These are phyloP conservation scores for Arthrobotrys sinensis DNA, from an alignment of 2,329 filamentous ascomycete genomes.

Conservation along the genomic window DNA sequence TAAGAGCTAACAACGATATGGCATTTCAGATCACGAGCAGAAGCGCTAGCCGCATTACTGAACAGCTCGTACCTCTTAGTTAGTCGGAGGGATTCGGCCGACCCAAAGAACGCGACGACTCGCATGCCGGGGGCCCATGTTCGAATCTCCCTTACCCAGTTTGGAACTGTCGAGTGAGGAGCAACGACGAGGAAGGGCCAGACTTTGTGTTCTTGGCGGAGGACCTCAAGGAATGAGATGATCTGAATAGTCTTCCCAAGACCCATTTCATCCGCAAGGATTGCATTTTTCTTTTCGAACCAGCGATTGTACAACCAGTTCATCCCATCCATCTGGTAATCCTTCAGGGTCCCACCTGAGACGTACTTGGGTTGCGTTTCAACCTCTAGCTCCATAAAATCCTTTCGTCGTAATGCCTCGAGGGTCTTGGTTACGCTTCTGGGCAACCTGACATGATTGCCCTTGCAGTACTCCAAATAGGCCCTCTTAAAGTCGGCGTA, in stretches of 20 bases:
- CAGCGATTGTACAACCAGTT: constrained; percentile 92
- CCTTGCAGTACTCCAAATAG: constrained; percentile 87
- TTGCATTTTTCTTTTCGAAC: constrained; percentile 84
- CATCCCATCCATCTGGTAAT: constrained; percentile 85
- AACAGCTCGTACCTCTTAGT: constrained; percentile 86
- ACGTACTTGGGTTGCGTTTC: constrained; percentile 81
- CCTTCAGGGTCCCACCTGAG: constrained; percentile 86
- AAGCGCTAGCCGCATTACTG: constrained; percentile 70
- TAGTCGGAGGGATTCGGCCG: constrained; percentile 79
- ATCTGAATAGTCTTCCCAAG: constrained; percentile 93
- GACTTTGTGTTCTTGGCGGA: constrained; percentile 74
- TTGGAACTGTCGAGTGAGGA: constrained; percentile 95
- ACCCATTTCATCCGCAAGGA: constrained; percentile 98
- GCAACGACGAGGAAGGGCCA: constrained; percentile 95
- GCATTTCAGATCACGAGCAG: constrained; percentile 79
- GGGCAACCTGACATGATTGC: constrained; percentile 79
- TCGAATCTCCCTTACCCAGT: constrained; percentile 88
- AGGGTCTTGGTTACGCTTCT: constrained; percentile 78
- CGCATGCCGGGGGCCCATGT: constrained; percentile 88
- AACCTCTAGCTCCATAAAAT: constrained; percentile 79
- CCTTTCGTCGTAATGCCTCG: constrained; percentile 75
- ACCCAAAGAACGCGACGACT: constrained; percentile 94
- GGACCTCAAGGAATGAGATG: constrained; percentile 43
- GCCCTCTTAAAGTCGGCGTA: constrained; percentile 86
- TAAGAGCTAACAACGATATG: constrained; percentile 97